Conservation (phyloP, 164 flowering plant genomes). For the Piper betle region DNA sequence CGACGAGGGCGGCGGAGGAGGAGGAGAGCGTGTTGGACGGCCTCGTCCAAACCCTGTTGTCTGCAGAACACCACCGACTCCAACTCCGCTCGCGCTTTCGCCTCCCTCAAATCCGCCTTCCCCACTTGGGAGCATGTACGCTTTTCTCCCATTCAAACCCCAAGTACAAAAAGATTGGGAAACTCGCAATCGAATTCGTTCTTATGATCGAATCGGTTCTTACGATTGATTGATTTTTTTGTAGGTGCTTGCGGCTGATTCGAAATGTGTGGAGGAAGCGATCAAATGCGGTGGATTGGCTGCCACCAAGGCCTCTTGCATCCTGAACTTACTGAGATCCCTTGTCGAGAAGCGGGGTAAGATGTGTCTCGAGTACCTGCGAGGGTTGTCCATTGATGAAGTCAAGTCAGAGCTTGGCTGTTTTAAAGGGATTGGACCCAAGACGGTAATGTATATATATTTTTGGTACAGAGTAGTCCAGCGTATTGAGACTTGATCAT, state of each 20-base stretch:
- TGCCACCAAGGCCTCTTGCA: conserved; percentile 65
- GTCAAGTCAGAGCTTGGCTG: conserved; percentile 67
- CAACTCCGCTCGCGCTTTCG: conserved; percentile 66
- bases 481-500: too few relatives aligned
- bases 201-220: background rate
- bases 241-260: conserved; percentile 71
- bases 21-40: conserved; percentile 78
- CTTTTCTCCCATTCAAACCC: background rate
- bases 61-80: conserved; percentile 81
- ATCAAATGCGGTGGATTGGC: conserved; percentile 94
- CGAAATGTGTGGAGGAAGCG: conserved; percentile 50
- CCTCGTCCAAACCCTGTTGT: conserved; percentile 50
- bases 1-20: conserved; percentile 2
- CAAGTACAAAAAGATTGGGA: background rate
- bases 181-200: background rate
- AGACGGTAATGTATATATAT: conserved; percentile 87
- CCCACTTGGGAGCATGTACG: conserved; percentile 76
- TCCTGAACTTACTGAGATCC: conserved; percentile 48
- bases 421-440: conserved; percentile 89
- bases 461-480: too few relatives aligned
- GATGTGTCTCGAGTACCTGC: conserved; percentile 71
- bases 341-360: conserved; percentile 60
- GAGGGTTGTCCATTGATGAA: conserved; percentile 54
- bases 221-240: conserved; percentile 2
- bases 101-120: conserved; percentile 61